Percentiles rank a stretch among this genome's conserved stretches.
Evolutionary conservation across 108 stramenopile species (phyloP).

Genomic region (Aureococcus anophagefferens): DNA sequence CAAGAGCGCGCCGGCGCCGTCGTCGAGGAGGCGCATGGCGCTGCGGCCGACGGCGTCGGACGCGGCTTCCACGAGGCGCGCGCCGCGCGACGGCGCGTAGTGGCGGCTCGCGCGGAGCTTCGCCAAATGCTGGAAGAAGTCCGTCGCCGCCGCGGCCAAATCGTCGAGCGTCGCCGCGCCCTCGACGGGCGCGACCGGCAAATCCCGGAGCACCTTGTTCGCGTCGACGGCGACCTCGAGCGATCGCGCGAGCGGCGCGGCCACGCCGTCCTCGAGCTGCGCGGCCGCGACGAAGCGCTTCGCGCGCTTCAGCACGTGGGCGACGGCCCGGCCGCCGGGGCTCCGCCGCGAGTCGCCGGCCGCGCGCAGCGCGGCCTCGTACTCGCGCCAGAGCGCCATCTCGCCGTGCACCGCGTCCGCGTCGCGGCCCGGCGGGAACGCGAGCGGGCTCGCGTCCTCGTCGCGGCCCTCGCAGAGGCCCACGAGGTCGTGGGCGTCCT

Average conservation of each 20-base stretch:
- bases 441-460: neutral
- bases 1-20: neutral
- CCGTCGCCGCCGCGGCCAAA: slow-evolving; percentile 45
- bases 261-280: slow-evolving; percentile 61
- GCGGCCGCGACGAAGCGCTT: slow-evolving; percentile 80
- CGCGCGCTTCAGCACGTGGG: slow-evolving; percentile 62
- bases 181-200: slow-evolving; percentile 62
- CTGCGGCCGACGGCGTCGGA: slow-evolving; percentile 53
- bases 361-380: neutral
- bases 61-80: slow-evolving; percentile 65
- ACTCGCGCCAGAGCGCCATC: slow-evolving; percentile 2
- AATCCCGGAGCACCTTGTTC: slow-evolving; percentile 63
- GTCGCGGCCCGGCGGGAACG: neutral
- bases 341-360: neutral
- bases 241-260: slow-evolving; percentile 70
- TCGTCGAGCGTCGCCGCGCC: slow-evolving; percentile 59
- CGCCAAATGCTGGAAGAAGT: slow-evolving; percentile 66
- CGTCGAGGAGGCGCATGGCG: slow-evolving; percentile 16
- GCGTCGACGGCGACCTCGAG: slow-evolving; percentile 55
- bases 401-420: neutral
- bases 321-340: neutral
- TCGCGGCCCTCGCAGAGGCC: neutral
- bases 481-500: neutral
- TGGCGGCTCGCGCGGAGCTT: slow-evolving; percentile 69
- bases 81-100: slow-evolving; percentile 67